phyloP scores from a whole-genome alignment of 2,329 filamentous ascomycete genomes.

The Sporothrix brasiliensis region DNA sequence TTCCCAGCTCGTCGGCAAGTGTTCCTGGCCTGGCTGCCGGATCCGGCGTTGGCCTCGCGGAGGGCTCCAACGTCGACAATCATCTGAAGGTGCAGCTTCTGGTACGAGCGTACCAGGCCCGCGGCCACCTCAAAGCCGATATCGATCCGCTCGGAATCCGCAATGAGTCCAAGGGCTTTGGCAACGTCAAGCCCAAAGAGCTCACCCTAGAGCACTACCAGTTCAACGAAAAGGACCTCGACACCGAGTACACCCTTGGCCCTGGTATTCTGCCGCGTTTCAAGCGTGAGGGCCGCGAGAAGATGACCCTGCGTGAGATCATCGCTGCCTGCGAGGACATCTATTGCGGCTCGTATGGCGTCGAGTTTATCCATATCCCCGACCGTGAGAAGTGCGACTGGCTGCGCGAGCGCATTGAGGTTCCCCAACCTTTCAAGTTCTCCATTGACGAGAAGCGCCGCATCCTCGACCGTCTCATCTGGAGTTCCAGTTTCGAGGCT shows the following conservation, averaged over 20 bases:
- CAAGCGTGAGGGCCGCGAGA: constrained; percentile 82
- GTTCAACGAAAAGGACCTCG: constrained; percentile 91
- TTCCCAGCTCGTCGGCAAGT: constrained; percentile 78
- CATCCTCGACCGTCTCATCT: constrained; percentile 95
- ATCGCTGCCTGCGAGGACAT: constrained; percentile 89
- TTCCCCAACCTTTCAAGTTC: constrained; percentile 94
- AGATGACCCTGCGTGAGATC: constrained; percentile 97
- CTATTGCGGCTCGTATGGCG: constrained; percentile 95
- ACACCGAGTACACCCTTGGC: constrained; percentile 87
- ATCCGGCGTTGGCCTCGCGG: constrained; percentile 64
- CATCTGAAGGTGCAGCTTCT: constrained; percentile 98
- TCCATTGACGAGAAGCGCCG: constrained; percentile 97
- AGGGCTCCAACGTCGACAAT: constrained; percentile 84
- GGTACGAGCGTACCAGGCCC: constrained; percentile 95
- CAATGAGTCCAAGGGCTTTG: constrained; percentile 79
- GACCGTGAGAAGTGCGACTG: constrained; percentile 98
- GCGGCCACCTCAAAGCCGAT: constrained; percentile 96
- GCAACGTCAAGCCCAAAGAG: constrained; percentile 87
- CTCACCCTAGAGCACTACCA: constrained; percentile 90
- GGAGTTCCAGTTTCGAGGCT: constrained; percentile 95
- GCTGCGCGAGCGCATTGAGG: constrained; percentile 92
- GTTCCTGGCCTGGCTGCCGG: constrained; percentile 69
- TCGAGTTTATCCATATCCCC: constrained; percentile 98
- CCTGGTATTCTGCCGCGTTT: constrained; percentile 95
- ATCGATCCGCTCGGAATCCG: constrained; percentile 96